Percentiles rank a stretch among this genome's conserved stretches.
Conservation (phyloP, 768 basidiomycete genomes). For the Trametopsis cervina region DNA sequence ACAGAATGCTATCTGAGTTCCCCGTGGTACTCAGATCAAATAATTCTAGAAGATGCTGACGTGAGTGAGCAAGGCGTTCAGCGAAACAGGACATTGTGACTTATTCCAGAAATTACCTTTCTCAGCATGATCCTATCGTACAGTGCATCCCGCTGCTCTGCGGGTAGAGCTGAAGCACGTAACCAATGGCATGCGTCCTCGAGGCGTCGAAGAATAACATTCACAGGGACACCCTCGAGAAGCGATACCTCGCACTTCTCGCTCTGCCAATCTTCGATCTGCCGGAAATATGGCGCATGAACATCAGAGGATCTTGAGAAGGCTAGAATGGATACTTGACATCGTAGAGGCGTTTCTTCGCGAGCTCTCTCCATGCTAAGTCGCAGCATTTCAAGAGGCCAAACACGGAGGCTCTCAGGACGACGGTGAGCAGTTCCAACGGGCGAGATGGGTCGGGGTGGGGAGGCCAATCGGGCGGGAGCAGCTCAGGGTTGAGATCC, state of each 20-base stretch:
- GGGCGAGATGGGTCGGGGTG: conserved; percentile 42
- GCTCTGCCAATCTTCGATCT: conserved; percentile 87
- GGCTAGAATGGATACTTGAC: conserved; percentile 36
- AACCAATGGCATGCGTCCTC: conserved; percentile 64
- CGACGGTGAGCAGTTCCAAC: conserved; percentile 54
- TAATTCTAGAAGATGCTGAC: conserved; percentile 43
- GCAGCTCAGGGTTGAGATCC: conserved; percentile 52
- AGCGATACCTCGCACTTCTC: conserved; percentile 83
- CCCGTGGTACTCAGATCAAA: conserved; percentile 36
- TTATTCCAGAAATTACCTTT: conserved; percentile 37
- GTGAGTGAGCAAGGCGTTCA: background rate
- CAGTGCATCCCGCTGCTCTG: conserved; percentile 33
- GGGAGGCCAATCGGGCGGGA: conserved; percentile 20
- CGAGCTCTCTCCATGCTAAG: conserved; percentile 73
- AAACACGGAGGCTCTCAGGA: conserved; percentile 59
- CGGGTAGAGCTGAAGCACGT: conserved; percentile 10
- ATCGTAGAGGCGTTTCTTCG: conserved; percentile 70
- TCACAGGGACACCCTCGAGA: conserved; percentile 53
- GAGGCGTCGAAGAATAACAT: conserved; percentile 44
- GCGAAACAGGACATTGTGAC: background rate
- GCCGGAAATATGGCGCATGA: conserved; percentile 14
- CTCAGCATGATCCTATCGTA: conserved; percentile 48
- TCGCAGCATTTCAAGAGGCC: conserved; percentile 79
- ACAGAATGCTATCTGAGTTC: conserved; percentile 29
- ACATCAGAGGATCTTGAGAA: background rate